Evolutionary conservation across 1,139 yeast genomes (phyloP), one percentile per base, ranked within the genome.

Genomic region (Debaryomyces robertsiae): DNA sequence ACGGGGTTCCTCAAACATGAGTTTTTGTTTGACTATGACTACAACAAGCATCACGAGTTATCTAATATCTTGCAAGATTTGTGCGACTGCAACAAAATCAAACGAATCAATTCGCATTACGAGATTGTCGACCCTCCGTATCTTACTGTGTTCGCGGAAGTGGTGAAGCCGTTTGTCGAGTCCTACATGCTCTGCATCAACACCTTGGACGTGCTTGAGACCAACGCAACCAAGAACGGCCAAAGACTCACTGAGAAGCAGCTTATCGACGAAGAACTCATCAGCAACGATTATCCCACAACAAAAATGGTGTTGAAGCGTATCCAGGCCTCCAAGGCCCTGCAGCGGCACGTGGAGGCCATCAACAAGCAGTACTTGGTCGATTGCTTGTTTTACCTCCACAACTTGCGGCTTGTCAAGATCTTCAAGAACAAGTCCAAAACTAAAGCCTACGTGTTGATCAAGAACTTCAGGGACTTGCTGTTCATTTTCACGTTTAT

Each of bases 291-390:
- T 30, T 63, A 54, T 46, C 76, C 76, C 3, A 67, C 72, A 14
- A 71, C 77, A 13, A 71, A 69, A 48, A 56, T 64, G 9, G 57
- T 71, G 25, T 57, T 72, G 41, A 67, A 63, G 45, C 45, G 54
- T 17, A 64, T 67, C n/a, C 68, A 63, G 41, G 34, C 47, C 25
- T 13, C 39, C 37, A 40, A 39, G 50, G 27, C 44, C 16, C 45
- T 45, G 34, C 47, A 52, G 41, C 40, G 56, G 32, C 55, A 49
- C 36, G 48, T 68, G 25, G 77, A 72, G 49, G 58, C 71, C 10
- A 60, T 63, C 43, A 71, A 73, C 53, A 73, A 72, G 53, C 77
- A 72, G 47, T 72, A 73, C 48, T 60, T 73, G 42, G 58, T 73
- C 32, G 63, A 71, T 40, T 68, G 70, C 43, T 60, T 73, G 44